These are phyloP conservation scores for Leccinum aurantiacum DNA, from an alignment of 768 basidiomycete species.

Conservation along the genomic window DNA sequence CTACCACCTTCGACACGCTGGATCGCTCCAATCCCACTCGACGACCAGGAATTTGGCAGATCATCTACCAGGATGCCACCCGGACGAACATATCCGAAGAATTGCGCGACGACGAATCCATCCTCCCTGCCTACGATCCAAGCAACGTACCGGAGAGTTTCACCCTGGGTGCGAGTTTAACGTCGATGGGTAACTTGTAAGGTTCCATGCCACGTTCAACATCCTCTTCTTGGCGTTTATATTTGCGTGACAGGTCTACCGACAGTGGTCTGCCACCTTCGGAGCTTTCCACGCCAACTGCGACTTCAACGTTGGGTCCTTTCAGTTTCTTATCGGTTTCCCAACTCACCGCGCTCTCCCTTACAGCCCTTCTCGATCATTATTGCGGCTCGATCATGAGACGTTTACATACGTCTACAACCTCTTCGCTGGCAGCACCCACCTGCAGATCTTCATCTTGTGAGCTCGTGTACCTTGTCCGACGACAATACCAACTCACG, in stretches of 20 bases:
- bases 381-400: conserved; percentile 29
- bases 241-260: conserved; percentile 4
- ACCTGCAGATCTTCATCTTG: conserved; percentile 53
- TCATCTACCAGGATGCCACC: conserved; percentile 20
- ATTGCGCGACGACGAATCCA: conserved; percentile 12
- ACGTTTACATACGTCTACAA: conserved; percentile 46
- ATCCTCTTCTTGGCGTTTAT: neutral
- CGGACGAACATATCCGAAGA: neutral
- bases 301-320: conserved; percentile 11
- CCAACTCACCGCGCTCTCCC: conserved; percentile 8
- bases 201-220: neutral
- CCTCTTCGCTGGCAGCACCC: conserved; percentile 43
- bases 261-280: conserved; percentile 11
- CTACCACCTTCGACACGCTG: conserved; percentile 6
- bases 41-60: conserved; percentile 25
- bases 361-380: conserved; percentile 23
- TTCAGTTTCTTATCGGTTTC: neutral
- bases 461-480: conserved; percentile 29
- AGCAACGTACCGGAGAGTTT: neutral
- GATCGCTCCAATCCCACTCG: conserved; percentile 10
- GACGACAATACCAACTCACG: conserved; percentile 5
- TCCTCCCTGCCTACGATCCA: conserved; percentile 26
- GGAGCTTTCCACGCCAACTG: neutral
- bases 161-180: neutral
- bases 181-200: conserved; percentile 5